Conservation (phyloP, 352 stramenopile species). For the Pythium pyrilobum region DNA sequence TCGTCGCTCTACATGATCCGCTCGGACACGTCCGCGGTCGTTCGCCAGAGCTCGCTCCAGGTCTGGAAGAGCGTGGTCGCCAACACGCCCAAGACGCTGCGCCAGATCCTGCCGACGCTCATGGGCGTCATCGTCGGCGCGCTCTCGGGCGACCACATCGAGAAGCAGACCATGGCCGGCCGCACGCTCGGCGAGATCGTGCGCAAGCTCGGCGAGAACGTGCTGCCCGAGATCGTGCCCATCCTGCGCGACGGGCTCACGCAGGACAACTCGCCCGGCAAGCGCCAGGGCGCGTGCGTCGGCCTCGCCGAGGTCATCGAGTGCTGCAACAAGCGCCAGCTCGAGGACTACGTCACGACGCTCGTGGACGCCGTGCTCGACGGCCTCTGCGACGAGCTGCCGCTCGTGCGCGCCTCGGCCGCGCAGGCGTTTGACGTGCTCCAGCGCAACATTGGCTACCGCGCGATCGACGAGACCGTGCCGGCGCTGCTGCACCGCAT, state of each 20-base stretch:
- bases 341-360: conserved; percentile 96
- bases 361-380: conserved; percentile 97
- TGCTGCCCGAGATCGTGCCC: conserved; percentile 97
- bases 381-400: conserved; percentile 94
- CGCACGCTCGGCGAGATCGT: conserved; percentile 98
- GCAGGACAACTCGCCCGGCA: conserved; percentile 51
- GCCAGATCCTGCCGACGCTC: conserved; percentile 96
- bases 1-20: conserved; percentile 98
- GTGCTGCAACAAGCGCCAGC: conserved; percentile 93
- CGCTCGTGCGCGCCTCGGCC: conserved; percentile 88
- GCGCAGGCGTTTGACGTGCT: conserved; percentile 97
- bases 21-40: conserved; percentile 94
- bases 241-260: conserved; percentile 94
- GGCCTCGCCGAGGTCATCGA: conserved; percentile 98
- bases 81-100: conserved; percentile 96
- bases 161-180: conserved; percentile 88
- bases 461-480: conserved; percentile 97
- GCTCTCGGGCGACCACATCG: conserved; percentile 86
- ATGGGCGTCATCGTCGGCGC: conserved; percentile 96
- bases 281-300: conserved; percentile 95
- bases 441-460: conserved; percentile 93
- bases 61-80: conserved; percentile 99
- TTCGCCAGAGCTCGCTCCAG: conserved; percentile 96
- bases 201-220: conserved; percentile 97
- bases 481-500: conserved; percentile 94